Evolutionary conservation across 441 rosid species (phyloP).

Genomic region (Hura crepitans): DNA sequence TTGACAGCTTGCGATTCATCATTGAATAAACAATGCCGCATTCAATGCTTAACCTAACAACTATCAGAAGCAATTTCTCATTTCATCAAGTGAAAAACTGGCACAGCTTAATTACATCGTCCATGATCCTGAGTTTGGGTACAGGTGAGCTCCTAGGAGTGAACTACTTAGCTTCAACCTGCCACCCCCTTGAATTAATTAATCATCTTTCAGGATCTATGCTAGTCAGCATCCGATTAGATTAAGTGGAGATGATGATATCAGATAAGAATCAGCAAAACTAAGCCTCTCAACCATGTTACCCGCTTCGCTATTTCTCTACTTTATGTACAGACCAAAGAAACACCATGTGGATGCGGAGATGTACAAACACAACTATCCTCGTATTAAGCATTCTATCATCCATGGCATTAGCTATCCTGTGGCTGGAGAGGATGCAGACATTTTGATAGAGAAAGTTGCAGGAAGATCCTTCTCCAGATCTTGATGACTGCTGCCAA

Average conservation of each 20-base stretch:
- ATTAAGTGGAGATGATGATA: slow-evolving; percentile 10
- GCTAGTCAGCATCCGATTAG: slow-evolving; percentile 15
- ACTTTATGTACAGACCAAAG: slow-evolving; percentile 40
- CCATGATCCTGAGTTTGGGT: slow-evolving; percentile 15
- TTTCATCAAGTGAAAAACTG: slow-evolving; percentile 7
- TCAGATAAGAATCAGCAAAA: slow-evolving; percentile 24
- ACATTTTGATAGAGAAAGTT: slow-evolving; percentile 25
- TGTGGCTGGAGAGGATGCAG: slow-evolving; percentile 37
- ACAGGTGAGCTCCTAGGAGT: slow-evolving; percentile 36
- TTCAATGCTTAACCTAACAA: not conserved
- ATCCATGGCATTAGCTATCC: slow-evolving; percentile 24
- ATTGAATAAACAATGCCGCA: too few relatives aligned
- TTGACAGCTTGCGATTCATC: too few relatives aligned
- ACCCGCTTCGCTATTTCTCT: slow-evolving; percentile 24
- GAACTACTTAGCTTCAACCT: slow-evolving; percentile 40
- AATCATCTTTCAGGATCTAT: slow-evolving; percentile 14
- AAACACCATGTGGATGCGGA: slow-evolving; percentile 22
- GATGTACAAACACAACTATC: slow-evolving; percentile 21
- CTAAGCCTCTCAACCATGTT: slow-evolving; percentile 24
- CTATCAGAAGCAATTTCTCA: slow-evolving; percentile 18
- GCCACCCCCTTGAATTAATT: slow-evolving; percentile 17
- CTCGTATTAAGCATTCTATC: not conserved
- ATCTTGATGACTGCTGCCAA: slow-evolving; percentile 34
- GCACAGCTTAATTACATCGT: slow-evolving; percentile 26
- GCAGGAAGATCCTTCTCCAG: slow-evolving; percentile 27